Evolutionary conservation across 805 yeast species (phyloP).

Genomic region (Yarrowia bubula): DNA sequence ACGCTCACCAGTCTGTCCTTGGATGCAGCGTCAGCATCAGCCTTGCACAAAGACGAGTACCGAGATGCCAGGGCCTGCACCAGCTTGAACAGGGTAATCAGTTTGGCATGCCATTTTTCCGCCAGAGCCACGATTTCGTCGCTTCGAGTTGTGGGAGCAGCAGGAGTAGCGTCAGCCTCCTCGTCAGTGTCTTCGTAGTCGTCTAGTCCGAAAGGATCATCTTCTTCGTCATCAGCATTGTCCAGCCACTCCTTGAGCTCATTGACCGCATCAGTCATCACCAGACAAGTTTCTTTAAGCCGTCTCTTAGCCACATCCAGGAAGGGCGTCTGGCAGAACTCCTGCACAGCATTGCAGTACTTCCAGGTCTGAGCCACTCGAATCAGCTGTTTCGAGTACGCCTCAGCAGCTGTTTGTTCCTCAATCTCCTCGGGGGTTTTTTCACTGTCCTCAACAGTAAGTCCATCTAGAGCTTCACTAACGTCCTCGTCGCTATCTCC

Average conservation of each 20-base stretch:
- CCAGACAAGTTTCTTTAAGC: slow-evolving; percentile 1
- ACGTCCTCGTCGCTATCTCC: slow-evolving; percentile 17
- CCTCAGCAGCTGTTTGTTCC: background rate
- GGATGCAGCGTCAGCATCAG: background rate
- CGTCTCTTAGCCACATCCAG: slow-evolving; percentile 10
- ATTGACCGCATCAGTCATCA: background rate
- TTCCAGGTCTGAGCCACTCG: slow-evolving; percentile 28
- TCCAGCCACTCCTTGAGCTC: slow-evolving; percentile 19
- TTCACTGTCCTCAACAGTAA: background rate
- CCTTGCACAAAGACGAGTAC: slow-evolving; percentile 18
- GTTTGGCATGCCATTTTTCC: slow-evolving; percentile 20
- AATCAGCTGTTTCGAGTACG: slow-evolving; percentile 18
- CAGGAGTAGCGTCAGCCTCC: background rate
- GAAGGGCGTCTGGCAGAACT: slow-evolving; percentile 11
- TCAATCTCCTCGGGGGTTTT: slow-evolving; percentile 6
- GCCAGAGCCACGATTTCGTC: slow-evolving; percentile 1
- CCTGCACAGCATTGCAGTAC: slow-evolving; percentile 15
- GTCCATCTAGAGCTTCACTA: background rate
- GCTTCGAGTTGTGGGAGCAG: slow-evolving; percentile 1
- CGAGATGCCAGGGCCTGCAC: slow-evolving; percentile 23
- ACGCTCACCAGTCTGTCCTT: slow-evolving; percentile 13
- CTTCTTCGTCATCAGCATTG: slow-evolving; percentile 20
- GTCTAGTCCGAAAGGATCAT: slow-evolving; percentile 18
- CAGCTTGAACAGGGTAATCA: slow-evolving; percentile 13
- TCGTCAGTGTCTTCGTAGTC: slow-evolving; percentile 20